Conservation (phyloP, 108 stramenopile species). For the Skeletonema grethae region DNA sequence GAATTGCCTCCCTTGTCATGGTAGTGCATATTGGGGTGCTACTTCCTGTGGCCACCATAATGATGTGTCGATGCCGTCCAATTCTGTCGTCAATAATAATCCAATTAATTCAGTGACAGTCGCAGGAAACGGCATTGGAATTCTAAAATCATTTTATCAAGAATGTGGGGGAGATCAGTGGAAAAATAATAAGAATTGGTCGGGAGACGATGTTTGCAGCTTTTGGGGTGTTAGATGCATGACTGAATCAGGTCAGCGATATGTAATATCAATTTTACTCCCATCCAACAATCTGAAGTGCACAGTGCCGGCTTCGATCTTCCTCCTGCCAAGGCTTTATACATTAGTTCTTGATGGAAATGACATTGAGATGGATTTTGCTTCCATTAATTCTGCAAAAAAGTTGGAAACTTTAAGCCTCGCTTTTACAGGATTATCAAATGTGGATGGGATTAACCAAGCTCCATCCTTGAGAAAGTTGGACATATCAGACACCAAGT, state of each 20-base stretch:
- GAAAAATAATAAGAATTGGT: constrained; percentile 64
- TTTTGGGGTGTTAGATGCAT: constrained; percentile 73
- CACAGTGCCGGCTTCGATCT: constrained; percentile 60
- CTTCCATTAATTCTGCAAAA: constrained; percentile 63
- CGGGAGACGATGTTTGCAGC: constrained; percentile 55
- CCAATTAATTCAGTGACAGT: not conserved
- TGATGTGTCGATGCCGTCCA: too few relatives aligned
- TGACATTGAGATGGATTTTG: constrained; percentile 60
- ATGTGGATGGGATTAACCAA: constrained; percentile 60
- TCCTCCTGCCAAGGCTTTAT: constrained; percentile 59
- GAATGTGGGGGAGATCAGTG: constrained; percentile 59
- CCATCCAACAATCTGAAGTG: constrained; percentile 70
- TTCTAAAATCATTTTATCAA: constrained; percentile 51
- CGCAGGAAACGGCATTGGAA: constrained; percentile 4
- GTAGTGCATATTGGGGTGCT: constrained; percentile 50
- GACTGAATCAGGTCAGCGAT: constrained; percentile 13
- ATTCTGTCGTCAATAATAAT: not conserved
- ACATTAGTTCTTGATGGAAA: constrained; percentile 70
- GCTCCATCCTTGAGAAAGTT: constrained; percentile 54
- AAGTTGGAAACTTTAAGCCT: constrained; percentile 54
- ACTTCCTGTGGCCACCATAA: constrained; percentile 39
- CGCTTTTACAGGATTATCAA: constrained; percentile 56
- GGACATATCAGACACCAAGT: constrained; percentile 65
- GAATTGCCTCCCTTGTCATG: constrained; percentile 54
- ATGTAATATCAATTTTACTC: constrained; percentile 60